A percentile compares a stretch with the other conserved stretches of the same genome.
Conservation (phyloP, 2,329 filamentous ascomycete species). For the Calcarisporium arbuscula region DNA sequence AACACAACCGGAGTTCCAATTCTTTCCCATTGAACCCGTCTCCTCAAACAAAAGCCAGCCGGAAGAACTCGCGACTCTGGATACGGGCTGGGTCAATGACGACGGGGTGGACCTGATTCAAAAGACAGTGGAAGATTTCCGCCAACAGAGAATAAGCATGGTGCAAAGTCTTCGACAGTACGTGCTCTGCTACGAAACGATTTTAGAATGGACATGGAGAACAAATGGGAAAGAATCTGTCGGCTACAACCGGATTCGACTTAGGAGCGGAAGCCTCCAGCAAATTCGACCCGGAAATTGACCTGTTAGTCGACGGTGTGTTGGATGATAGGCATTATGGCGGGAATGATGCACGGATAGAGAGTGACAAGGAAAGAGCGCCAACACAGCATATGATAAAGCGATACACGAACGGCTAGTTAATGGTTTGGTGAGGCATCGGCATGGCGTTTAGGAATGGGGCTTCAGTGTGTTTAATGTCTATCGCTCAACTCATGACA, state of each 20-base stretch:
- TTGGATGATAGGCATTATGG: too few species aligned
- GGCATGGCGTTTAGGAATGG: too few species aligned
- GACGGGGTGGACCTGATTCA: slow-evolving; percentile 74
- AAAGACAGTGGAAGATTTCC: slow-evolving; percentile 84
- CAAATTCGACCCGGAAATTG: slow-evolving; percentile 14
- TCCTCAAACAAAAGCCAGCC: slow-evolving; percentile 9
- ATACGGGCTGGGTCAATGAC: slow-evolving; percentile 61
- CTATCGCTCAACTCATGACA: too few species aligned
- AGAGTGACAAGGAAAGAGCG: too few species aligned
- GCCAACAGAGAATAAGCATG: slow-evolving; percentile 86
- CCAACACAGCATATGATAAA: too few species aligned
- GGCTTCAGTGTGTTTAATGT: too few species aligned
- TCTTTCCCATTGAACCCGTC: too few species aligned
- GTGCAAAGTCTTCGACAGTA: slow-evolving; percentile 91
- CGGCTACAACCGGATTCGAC: slow-evolving; percentile 13
- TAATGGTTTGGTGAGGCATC: too few species aligned
- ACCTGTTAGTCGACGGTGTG: too few species aligned
- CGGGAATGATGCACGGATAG: too few species aligned
- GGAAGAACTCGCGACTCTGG: slow-evolving; percentile 19
- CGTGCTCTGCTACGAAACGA: slow-evolving; percentile 92
- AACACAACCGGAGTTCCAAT: slow-evolving; percentile 16
- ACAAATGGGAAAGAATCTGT: slow-evolving; percentile 30
- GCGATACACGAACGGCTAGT: too few species aligned
- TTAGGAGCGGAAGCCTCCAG: slow-evolving; percentile 26
- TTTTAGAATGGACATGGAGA: slow-evolving; percentile 71